Base-by-base conservation (phyloP, 495 filamentous ascomycete genomes). In the Cladorrhinum samala region DNA sequence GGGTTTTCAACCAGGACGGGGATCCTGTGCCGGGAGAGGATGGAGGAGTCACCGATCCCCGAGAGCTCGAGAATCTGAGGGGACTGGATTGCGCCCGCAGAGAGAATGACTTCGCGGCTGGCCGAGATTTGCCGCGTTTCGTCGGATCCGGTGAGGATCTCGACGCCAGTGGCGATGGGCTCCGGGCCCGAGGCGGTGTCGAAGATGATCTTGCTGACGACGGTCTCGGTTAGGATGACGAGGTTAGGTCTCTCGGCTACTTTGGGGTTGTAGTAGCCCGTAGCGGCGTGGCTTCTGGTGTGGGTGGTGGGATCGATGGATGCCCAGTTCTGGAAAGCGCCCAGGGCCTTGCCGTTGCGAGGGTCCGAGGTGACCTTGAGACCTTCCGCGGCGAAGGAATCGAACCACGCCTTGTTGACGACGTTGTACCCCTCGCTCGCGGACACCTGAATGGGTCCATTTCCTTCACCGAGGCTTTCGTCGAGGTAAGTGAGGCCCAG, bases 1-100 rank as follows among this genome's bases (percentile, higher is more conserved):
- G 86, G 83, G 49, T 91, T 78, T 51, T 89, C 78, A 61, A 83
- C 80, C 9, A 88, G 66, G 3, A 90, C 80, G 21, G 80, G 78
- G 54, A 95, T 91, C 9, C 70, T 72, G 53, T 89, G 76, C 19
- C 72, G 68, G 21, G 74, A 60, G 19, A 93, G 83, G 52, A 92
- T 81, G 51, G 78, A 55, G 19, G 69, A 66, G 18, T 82, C 81
- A n/a, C 89, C 89, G 37, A 95, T 77, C 21, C 89, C 89, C 37
- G 86, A 91, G 17, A 86, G 79, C 51, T 91, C 74, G 3, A 83
- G 66, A n/a, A 85, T 65, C 55, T 83, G 80, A 3, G 81, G 82
- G 0, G 79, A 75, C 30, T 81, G 74, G 2, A 85, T 53, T 9
- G 78, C 68, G n/a, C 82, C 82, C 1, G 80, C 80, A 2, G 77